Evolutionary conservation across 805 yeast species (phyloP), one percentile per base, ranked within the genome.

Genomic region (Dipodascopsis tothii): DNA sequence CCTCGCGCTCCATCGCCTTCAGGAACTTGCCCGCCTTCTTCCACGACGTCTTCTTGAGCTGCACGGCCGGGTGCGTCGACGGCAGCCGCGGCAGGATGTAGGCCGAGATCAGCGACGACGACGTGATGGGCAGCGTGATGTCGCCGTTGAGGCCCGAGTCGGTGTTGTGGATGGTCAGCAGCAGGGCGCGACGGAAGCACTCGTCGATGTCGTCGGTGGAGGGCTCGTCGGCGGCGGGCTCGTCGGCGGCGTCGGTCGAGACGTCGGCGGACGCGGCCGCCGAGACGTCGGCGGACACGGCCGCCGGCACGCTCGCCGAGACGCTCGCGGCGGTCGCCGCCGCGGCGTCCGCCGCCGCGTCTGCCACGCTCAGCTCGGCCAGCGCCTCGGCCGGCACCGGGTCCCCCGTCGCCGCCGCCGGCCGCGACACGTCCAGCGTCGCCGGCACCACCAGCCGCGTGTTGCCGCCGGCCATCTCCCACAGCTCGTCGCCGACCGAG

Each of bases 21-120:
- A 90, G 65, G 57, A 81, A 86, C 60, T 87, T 88, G 11, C 87
- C 74, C 3, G 90, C 77, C 58, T 90, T 90, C 62, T 84, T 87
- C 94, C 94, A 90, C 2, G 87, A 75, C 0, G 95, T 79, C 57
- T 78, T 81, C 62, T 87, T 88, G 43, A 82, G 72, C 1, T 74
- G 70, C 40, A 60, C 43, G 25, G 49, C 42, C 17, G 38, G 25
- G 25, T 46, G 35, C n/a, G 21, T 36, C 37, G 51, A 56, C 1
- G 95, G 94, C n/a, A 90, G 62, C 62, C 86, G 84, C 39, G 74
- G 75, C 48, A 79, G 69, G 11, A 88, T 66, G 55, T 79, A 78
- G 35, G 71, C 74, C 0, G 92, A 74, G 71, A 88, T 79, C 61
- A 90, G 81, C 19, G 71, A 73, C 0, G 96, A 84, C 2, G 94